phyloP scores from a whole-genome alignment of 805 yeast species.

The Kurtzmaniella cleridarum region DNA sequence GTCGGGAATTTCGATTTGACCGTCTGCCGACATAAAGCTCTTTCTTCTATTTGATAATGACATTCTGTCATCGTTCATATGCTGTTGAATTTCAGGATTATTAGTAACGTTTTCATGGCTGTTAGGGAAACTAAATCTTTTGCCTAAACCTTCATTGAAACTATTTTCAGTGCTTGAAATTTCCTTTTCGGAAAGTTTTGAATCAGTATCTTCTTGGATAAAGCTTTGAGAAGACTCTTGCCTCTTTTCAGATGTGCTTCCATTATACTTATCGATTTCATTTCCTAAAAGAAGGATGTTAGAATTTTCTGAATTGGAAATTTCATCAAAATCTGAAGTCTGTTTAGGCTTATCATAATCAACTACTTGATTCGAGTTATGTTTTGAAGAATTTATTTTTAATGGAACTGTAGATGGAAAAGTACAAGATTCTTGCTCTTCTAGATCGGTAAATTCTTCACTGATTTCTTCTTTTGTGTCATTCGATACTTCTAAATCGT shows the following conservation, averaged over 20 bases:
- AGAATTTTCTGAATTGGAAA: not conserved
- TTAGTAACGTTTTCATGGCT: conserved; percentile 29
- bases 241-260: not conserved
- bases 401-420: not conserved
- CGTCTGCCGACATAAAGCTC: conserved; percentile 11
- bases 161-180: conserved; percentile 8
- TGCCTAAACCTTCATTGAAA: conserved; percentile 33
- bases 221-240: not conserved
- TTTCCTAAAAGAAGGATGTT: conserved; percentile 1
- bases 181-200: conserved; percentile 1
- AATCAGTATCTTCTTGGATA: not conserved
- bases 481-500: not conserved
- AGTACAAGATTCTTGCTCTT: not conserved
- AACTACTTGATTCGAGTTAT: too few species aligned
- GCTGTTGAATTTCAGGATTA: conserved; percentile 9
- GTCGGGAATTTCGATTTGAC: conserved; percentile 40
- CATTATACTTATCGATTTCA: conserved; percentile 2
- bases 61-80: conserved; percentile 6
- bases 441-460: not conserved
- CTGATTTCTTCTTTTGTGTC: too few species aligned
- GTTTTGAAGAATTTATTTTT: too few species aligned
- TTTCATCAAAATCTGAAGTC: conserved; percentile 1
- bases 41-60: conserved; percentile 3
- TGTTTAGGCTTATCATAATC: too few species aligned
- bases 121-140: conserved; percentile 34